Base-by-base conservation (phyloP, 2,329 filamentous ascomycete genomes). In the Keithomyces neogunnii region DNA sequence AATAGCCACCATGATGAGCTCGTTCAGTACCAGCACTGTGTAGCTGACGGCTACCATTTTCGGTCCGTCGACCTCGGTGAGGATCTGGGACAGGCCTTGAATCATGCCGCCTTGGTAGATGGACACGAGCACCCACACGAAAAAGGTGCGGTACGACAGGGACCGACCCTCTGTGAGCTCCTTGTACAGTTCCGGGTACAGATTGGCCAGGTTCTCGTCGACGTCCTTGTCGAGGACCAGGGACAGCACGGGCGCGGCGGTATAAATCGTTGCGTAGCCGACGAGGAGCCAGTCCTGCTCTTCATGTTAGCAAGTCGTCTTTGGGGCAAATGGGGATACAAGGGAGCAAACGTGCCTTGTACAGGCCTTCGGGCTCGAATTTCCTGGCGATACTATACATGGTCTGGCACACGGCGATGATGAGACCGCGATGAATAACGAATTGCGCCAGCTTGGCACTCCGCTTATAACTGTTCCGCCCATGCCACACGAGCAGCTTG, bases 401-500 rank as follows among this genome's bases (percentile, higher is more conserved):
- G 1, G 93, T 97, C 72, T 99, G 93, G 62, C 91, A 96, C 31
- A 97, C 90, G 50, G 83, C 86, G 63, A 99, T 95, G 62, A 99
- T 96, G 44, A 99, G 75, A 48, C 93, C 93, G 62, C 93, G 87
- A 66, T 99, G 95, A 61, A 99, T 99, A 61, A 99, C 92, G 68
- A 99, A 99, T 67, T 97, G 95, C 1, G 89, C 90, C 29, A 99
- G 80, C 71, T 99, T 99, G 31, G 93, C 93, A 53, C 84, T 89
- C 45, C 95, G 83, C 70, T 97, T 97, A 76, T 99, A 99, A 60
- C 86, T 92, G 71, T 99, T 99, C 33, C 95, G 84, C 1, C 93
- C 93, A 66, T 99, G 95, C 93, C 95, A 99, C 38, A 99, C 90
- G n/a, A 99, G 80, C 1, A 99, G 79, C 69, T 97, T 99, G 47